phyloP scores from a whole-genome alignment of 352 stramenopile genomes.

The Phytophthora cryptogea region DNA sequence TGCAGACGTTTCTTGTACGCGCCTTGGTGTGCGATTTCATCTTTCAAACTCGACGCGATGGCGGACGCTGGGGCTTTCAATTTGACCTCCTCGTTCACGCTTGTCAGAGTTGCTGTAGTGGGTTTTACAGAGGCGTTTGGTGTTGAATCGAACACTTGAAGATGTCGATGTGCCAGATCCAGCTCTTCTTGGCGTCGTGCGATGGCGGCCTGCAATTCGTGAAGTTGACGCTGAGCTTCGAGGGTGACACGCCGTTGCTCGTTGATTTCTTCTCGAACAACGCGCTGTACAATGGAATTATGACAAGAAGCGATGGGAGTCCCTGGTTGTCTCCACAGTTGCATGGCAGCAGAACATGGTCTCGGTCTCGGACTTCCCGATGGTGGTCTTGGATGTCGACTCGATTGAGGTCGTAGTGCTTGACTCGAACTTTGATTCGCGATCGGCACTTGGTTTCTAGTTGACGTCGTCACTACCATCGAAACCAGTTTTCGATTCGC shows the following conservation, averaged over 20 bases:
- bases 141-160: constrained; percentile 32
- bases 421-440: constrained; percentile 4
- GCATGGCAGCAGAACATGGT: constrained; percentile 16
- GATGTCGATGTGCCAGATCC: constrained; percentile 39
- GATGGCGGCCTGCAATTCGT: constrained; percentile 44
- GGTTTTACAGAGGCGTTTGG: constrained; percentile 7
- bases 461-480: constrained; percentile 3
- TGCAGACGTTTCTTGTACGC: constrained; percentile 63
- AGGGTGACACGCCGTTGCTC: constrained; percentile 52
- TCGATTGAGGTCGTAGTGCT: constrained; percentile 16
- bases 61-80: not conserved
- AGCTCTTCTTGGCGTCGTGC: constrained; percentile 43
- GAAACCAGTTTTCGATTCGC: constrained; percentile 33
- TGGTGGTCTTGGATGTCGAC: constrained; percentile 19
- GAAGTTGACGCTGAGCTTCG: constrained; percentile 48
- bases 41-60: constrained; percentile 31
- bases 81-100: constrained; percentile 4
- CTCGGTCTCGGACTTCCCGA: constrained; percentile 19
- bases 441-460: not conserved
- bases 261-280: constrained; percentile 66
- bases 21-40: constrained; percentile 50
- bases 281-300: constrained; percentile 34
- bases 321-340: constrained; percentile 30
- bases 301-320: constrained; percentile 11
- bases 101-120: constrained; percentile 5